Conservation (phyloP, 73 alveolate genomes). For the Tetrahymena thermophila region DNA sequence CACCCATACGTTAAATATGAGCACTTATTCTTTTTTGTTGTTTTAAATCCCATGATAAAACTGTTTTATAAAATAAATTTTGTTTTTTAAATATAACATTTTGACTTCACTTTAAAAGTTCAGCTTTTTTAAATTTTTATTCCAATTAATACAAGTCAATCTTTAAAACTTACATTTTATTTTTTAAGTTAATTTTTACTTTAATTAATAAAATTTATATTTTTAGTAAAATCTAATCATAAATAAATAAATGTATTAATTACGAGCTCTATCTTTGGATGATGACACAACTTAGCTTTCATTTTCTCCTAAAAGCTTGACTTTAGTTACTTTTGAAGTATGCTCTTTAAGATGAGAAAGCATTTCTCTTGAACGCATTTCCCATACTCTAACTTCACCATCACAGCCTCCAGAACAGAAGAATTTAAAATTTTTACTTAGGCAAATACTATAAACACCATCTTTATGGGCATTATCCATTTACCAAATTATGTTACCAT, state of each 20-base stretch:
- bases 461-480: constrained; percentile 93
- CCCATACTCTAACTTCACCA: constrained; percentile 96
- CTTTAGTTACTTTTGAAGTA: constrained; percentile 84
- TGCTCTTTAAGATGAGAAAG: constrained; percentile 92
- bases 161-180: no score
- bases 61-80: not conserved
- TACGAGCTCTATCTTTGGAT: constrained; percentile 82
- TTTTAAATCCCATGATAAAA: constrained; percentile 83
- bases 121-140: no score
- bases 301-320: constrained; percentile 71
- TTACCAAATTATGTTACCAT: constrained; percentile 87
- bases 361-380: constrained; percentile 89
- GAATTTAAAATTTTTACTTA: constrained; percentile 72
- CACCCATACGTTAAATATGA: constrained; percentile 93
- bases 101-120: no score
- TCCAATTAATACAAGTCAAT: no score
- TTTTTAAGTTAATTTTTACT: no score
- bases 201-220: no score
- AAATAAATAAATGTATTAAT: constrained; percentile 32
- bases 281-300: constrained; percentile 82
- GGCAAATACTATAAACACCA: constrained; percentile 87
- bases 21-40: constrained; percentile 90
- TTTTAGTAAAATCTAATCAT: not conserved
- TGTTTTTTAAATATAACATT: not conserved
- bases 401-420: constrained; percentile 86